Evolutionary conservation across 768 basidiomycete genomes (phyloP).

Genomic region (Tylopilus intermedius): DNA sequence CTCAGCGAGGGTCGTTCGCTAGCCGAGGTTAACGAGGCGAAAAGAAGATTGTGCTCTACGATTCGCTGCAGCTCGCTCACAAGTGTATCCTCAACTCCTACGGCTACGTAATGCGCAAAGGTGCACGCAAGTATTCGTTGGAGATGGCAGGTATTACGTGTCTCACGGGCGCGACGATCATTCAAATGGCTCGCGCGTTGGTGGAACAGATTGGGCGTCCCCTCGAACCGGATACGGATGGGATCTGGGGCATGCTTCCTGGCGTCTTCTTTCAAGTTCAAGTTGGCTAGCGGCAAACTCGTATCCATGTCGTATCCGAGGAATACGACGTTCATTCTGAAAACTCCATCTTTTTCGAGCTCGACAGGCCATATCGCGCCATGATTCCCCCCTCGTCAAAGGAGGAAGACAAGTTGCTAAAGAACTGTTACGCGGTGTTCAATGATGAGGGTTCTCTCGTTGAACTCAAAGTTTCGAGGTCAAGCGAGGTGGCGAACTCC

Average conservation of each 20-base stretch:
- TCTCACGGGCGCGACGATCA: slow-evolving; percentile 94
- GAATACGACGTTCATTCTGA: slow-evolving; percentile 85
- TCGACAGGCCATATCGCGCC: slow-evolving; percentile 96
- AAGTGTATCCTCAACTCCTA: slow-evolving; percentile 99
- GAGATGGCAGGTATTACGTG: slow-evolving; percentile 99
- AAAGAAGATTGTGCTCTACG: slow-evolving; percentile 99
- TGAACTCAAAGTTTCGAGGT: slow-evolving; percentile 98
- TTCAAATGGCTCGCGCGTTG: slow-evolving; percentile 95
- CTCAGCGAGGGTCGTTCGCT: slow-evolving; percentile 64
- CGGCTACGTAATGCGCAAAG: slow-evolving; percentile 99
- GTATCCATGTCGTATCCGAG: slow-evolving; percentile 95
- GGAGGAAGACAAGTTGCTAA: slow-evolving; percentile 96
- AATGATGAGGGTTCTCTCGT: slow-evolving; percentile 97
- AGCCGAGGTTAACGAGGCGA: slow-evolving; percentile 91
- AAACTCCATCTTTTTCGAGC: slow-evolving; percentile 99
- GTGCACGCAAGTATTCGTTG: slow-evolving; percentile 99
- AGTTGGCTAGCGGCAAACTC: slow-evolving; percentile 80
- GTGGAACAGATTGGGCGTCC: slow-evolving; percentile 98
- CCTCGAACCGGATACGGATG: slow-evolving; percentile 95
- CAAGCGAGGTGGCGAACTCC: slow-evolving; percentile 93
- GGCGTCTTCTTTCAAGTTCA: slow-evolving; percentile 95
- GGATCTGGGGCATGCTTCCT: slow-evolving; percentile 99
- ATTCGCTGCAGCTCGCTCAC: slow-evolving; percentile 97
- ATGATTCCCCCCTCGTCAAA: slow-evolving; percentile 99
- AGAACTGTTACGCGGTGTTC: slow-evolving; percentile 99